A percentile compares a stretch with the other conserved stretches of the same genome.
Evolutionary conservation across 805 yeast species (phyloP).

Genomic region (Lipomyces lipofer): DNA sequence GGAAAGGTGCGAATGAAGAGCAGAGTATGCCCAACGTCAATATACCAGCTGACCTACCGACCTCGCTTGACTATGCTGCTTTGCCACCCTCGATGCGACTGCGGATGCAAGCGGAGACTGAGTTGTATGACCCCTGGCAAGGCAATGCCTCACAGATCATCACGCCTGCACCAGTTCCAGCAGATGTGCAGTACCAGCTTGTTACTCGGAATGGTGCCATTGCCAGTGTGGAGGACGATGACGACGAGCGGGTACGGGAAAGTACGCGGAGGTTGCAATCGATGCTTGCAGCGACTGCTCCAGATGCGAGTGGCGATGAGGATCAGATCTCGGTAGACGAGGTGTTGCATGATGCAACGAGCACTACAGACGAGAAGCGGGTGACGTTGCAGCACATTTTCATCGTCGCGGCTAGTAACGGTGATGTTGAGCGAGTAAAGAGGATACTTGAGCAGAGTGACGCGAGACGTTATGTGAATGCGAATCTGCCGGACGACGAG

Average conservation of each 20-base stretch:
- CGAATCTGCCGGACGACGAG: constrained; percentile 41
- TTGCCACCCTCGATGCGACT: neutral
- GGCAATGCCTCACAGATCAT: neutral
- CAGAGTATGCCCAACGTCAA: neutral
- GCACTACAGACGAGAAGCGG: constrained; percentile 10
- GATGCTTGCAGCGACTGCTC: constrained; percentile 13
- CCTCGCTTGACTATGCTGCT: neutral
- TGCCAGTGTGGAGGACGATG: neutral
- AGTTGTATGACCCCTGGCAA: constrained; percentile 3
- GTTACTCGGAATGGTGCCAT: neutral
- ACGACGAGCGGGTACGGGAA: constrained; percentile 16
- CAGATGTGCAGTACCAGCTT: constrained; percentile 4
- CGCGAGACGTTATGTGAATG: constrained; percentile 35
- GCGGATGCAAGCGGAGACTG: neutral
- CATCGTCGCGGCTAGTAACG: constrained; percentile 42
- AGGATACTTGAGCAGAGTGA: constrained; percentile 36
- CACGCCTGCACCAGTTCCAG: neutral
- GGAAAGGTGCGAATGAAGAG: neutral
- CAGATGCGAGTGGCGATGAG: constrained; percentile 6
- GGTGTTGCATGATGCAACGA: constrained; percentile 28
- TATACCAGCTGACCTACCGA: neutral
- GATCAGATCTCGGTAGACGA: constrained; percentile 28
- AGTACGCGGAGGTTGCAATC: constrained; percentile 17
- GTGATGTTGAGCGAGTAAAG: constrained; percentile 36
- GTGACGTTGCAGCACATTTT: constrained; percentile 37